phyloP scores from a whole-genome alignment of 148 eudicot genomes.

The Vaccinium darrowii region DNA sequence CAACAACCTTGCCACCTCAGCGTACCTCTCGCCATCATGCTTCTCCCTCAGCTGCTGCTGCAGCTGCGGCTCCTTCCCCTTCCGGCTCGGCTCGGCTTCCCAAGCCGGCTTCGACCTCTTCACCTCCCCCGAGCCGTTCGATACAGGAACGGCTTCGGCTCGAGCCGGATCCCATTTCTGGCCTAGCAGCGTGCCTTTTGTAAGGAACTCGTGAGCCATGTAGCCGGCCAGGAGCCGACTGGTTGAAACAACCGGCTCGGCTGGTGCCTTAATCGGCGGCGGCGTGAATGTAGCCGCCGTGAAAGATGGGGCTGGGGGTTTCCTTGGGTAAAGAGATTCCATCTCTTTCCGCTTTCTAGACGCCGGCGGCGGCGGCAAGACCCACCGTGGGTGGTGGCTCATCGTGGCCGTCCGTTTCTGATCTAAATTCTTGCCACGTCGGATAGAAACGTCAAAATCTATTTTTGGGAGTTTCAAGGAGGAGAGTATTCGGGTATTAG shows the following conservation, averaged over 20 bases:
- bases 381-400: constrained; percentile 44
- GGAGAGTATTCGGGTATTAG: too few relatives aligned
- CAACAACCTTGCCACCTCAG: constrained; percentile 56
- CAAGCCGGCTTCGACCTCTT: constrained; percentile 19
- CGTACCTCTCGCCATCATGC: constrained; percentile 25
- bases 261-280: constrained; percentile 2
- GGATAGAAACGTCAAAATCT: not conserved
- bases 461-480: not conserved
- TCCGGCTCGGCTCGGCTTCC: constrained; percentile 31
- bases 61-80: constrained; percentile 7
- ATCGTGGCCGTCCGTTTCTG: constrained; percentile 47
- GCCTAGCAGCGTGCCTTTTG: constrained; percentile 66
- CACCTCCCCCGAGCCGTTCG: constrained; percentile 26
- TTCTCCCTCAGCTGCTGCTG: not conserved
- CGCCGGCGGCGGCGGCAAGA: constrained; percentile 33
- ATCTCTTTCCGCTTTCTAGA: constrained; percentile 67
- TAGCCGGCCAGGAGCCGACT: constrained; percentile 70
- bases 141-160: constrained; percentile 39
- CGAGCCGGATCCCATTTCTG: constrained; percentile 62
- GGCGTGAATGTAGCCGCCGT: constrained; percentile 13
- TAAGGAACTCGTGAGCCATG: constrained; percentile 72
- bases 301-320: constrained; percentile 14
- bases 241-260: constrained; percentile 31
- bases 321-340: constrained; percentile 23
- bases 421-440: constrained; percentile 2